Conservation (phyloP, 306 rosid genomes). For the Quercus bicolor region DNA sequence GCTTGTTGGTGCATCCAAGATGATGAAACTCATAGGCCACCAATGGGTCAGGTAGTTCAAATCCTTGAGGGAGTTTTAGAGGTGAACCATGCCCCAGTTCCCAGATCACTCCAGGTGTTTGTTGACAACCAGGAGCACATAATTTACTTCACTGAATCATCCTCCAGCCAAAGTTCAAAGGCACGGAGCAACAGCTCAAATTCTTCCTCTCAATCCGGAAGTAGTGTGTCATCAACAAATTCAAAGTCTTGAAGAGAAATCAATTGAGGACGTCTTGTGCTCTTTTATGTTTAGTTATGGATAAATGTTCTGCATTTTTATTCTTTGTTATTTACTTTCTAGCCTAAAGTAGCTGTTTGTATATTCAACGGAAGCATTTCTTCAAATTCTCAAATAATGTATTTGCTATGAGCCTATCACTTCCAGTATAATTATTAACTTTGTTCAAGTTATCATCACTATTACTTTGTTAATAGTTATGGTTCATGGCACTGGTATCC, state of each 20-base stretch:
- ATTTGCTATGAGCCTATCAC: not conserved
- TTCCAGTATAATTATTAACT: not conserved
- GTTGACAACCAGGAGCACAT: conserved; percentile 49
- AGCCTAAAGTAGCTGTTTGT: not conserved
- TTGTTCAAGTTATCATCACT: not conserved
- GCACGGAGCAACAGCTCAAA: conserved; percentile 32
- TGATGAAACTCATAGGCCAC: conserved; percentile 61
- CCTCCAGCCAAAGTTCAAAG: conserved; percentile 48
- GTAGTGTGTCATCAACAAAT: conserved; percentile 25
- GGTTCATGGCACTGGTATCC: not conserved
- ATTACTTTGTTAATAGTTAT: not conserved
- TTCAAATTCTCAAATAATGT: not conserved
- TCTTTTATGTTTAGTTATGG: not conserved
- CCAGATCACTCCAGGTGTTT: conserved; percentile 50
- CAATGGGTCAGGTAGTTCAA: conserved; percentile 83
- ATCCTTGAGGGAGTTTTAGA: conserved; percentile 63
- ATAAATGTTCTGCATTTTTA: not conserved
- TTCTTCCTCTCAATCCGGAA: conserved; percentile 38
- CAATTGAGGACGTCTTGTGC: not conserved
- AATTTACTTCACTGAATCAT: conserved; percentile 57
- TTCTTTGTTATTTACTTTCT: not conserved
- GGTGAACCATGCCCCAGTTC: conserved; percentile 60
- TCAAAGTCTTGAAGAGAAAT: conserved; percentile 19
- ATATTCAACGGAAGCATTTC: not conserved
- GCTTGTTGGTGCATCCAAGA: conserved; percentile 95